phyloP scores from a whole-genome alignment of 2,329 filamentous ascomycete species.

The Daldinia sp. region DNA sequence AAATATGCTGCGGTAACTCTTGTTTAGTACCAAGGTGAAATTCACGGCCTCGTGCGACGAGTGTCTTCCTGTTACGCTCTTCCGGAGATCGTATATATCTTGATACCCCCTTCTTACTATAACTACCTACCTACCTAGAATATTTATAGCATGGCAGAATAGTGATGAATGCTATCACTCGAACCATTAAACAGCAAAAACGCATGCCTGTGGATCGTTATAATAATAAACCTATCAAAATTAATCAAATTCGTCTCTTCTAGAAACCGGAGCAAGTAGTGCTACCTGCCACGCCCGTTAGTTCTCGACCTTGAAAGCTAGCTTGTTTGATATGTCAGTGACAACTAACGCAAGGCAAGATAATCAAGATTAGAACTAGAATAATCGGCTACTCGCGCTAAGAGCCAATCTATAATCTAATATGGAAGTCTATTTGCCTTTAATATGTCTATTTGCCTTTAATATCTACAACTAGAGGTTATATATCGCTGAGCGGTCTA shows the following conservation, averaged over 20 bases:
- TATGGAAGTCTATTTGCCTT: neutral
- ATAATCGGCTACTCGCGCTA: too few species aligned
- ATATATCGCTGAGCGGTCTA: neutral
- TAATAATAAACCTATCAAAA: too few species aligned
- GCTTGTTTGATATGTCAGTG: too few species aligned
- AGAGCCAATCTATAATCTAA: too few species aligned
- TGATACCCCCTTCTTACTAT: conserved; percentile 1
- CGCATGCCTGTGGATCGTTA: neutral
- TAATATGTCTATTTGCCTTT: neutral
- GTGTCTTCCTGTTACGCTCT: neutral
- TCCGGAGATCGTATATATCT: neutral
- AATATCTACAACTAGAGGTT: neutral
- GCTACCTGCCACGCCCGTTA: too few species aligned
- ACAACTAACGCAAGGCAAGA: too few species aligned
- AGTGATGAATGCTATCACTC: neutral
- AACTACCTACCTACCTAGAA: too few species aligned
- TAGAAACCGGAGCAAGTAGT: too few species aligned
- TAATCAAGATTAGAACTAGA: too few species aligned
- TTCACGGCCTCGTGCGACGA: neutral
- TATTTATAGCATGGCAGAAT: neutral
- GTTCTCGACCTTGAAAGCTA: neutral
- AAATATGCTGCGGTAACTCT: neutral
- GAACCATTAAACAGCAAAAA: neutral
- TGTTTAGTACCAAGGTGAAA: neutral
- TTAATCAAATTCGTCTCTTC: too few species aligned